Base-by-base conservation (phyloP, 805 yeast genomes). In the Kazachstania martiniae region DNA sequence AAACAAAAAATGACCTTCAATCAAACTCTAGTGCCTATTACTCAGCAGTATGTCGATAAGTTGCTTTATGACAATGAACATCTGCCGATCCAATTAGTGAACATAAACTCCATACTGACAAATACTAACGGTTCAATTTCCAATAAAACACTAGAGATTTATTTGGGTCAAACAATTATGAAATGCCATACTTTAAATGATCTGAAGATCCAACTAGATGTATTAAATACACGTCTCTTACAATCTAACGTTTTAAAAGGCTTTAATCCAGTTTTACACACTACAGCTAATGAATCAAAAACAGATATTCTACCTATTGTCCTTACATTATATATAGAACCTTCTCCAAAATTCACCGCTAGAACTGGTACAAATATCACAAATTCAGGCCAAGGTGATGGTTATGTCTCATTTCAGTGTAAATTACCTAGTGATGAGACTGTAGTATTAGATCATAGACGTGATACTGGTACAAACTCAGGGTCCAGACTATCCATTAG, bases 301-400 rank as follows among this genome's bases (percentile, higher is more conserved):
- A 10, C 7, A 14, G 15, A 8, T 4, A 27, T 28, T 2, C 18
- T 39, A 26, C 34, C 34, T 5, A 21, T 39, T 4, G 10, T 25
- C 4, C 18, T 34, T 8, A 32, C 35, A 8, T 25, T 39, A 22
- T 27, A 37, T 18, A 36, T 25, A 18, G 38, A 39, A 24, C 40
- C 43, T 5, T 32, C 31, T 5, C 33, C 43, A 4, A 68, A 70
- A 42, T 80, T 86, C 45, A 68, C 71, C 38, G 87, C 94, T 33
- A 82, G 81, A 46, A 83, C 96, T 1, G 99, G 99, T 4, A 91
- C 97, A 2, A 87, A 86, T 55, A 72, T 91, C 6, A 97, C 97
- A 2, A 89, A 91, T 51, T 36, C 40, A 8, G 94, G 94, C 21
- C 97, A 91, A 61, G 98, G 96, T 19, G 50, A 83, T 50, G 97